phyloP scores from a whole-genome alignment of 768 basidiomycete species.

The Collybiopsis luxurians region DNA sequence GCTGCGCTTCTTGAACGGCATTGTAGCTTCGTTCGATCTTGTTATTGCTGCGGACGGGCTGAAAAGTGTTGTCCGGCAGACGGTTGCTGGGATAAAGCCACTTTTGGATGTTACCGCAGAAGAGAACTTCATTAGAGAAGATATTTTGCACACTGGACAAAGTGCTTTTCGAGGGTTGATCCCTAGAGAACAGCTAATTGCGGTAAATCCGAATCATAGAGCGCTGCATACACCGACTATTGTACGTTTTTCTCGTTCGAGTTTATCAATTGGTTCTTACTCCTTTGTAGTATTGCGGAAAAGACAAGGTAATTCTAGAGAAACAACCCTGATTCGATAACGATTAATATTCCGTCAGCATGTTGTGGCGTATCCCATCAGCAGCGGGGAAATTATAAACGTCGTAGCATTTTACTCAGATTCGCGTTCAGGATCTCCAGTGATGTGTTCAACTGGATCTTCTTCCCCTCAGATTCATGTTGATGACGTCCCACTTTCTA shows the following conservation, averaged over 20 bases:
- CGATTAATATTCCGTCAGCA: constrained; percentile 25
- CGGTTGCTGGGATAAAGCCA: neutral
- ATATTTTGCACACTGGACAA: constrained; percentile 41
- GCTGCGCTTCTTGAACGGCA: constrained; percentile 44
- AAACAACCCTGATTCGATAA: constrained; percentile 16
- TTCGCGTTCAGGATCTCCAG: constrained; percentile 23
- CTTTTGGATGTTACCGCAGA: constrained; percentile 19
- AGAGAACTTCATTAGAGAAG: constrained; percentile 16
- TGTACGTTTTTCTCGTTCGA: constrained; percentile 20
- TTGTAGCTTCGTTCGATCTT: constrained; percentile 44
- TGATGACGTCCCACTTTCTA: neutral
- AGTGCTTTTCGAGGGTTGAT: constrained; percentile 36
- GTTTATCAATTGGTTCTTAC: neutral
- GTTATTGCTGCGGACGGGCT: constrained; percentile 39
- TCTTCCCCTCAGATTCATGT: neutral
- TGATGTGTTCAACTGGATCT: constrained; percentile 30
- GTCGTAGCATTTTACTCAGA: constrained; percentile 28
- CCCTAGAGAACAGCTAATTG: constrained; percentile 26
- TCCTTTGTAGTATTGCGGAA: constrained; percentile 10
- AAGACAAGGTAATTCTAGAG: constrained; percentile 22
- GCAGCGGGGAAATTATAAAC: constrained; percentile 33
- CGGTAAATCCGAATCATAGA: constrained; percentile 20
- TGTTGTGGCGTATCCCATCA: constrained; percentile 37
- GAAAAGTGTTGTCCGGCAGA: constrained; percentile 27
- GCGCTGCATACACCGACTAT: constrained; percentile 16